Base-by-base conservation (phyloP, 1,139 yeast genomes). In the Taphrina betulina region DNA sequence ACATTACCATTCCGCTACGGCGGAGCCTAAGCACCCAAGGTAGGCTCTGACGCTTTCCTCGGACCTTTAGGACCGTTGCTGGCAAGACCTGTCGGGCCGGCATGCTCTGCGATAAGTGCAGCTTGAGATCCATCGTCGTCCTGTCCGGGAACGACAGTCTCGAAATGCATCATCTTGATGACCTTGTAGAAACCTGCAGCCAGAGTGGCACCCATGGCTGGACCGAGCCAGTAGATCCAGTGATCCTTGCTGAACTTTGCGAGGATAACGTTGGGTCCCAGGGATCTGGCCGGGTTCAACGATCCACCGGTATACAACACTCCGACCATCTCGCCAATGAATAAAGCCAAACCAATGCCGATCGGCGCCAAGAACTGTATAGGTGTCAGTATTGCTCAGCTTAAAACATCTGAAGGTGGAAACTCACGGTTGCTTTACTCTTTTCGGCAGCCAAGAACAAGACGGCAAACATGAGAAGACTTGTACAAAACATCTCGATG, bases 221-320 rank as follows among this genome's bases (percentile, higher is more conserved):
- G 95, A 59, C 95, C 95, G 12, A 38, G 22, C 38, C 92, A 85
- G 77, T 86, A 86, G 63, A 86, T 85, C 94, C 94, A 86, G 75
- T 81, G 88, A 73, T 86, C 86, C 66, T 68, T 70, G 38, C 95
- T 92, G 81, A 86, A 86, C 34, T 78, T 73, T 60, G 71, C 73
- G 59, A 78, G 77, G 58, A 89, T 92, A 60, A 85, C 75, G 69
- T 82, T 78, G 57, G 95, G 94, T 68, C 95, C 95, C 60, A 86
- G 79, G 29, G 86, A 74, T 76, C 95, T 81, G 52, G 95, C 95
- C 57, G 95, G 44, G 44, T 38, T 38, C 14, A 38, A 35, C 22
- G 44, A 10, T 2, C 38, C 38, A 12, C 38, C 38, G 16, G 38
- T 34, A 17, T 34, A 34, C 2, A 14, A 14, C 19, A 34, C 38